Evolutionary conservation across 2,329 filamentous ascomycete genomes (phyloP).

Genomic region (Xylariaceae sp.): DNA sequence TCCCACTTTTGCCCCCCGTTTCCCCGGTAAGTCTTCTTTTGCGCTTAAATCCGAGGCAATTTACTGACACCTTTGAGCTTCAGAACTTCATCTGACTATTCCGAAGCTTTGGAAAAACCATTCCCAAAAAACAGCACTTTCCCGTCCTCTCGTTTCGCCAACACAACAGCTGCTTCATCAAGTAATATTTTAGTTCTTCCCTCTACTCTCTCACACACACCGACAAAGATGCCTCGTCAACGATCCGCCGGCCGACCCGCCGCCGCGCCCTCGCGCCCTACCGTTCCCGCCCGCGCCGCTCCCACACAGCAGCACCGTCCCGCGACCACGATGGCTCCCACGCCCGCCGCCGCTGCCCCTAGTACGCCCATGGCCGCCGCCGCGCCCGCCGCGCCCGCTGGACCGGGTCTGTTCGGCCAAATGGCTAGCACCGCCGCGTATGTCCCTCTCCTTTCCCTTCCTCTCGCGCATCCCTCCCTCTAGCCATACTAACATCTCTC

Average conservation of each 20-base stretch:
- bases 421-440: conserved; percentile 97
- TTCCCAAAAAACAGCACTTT: background rate
- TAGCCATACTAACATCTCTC: conserved; percentile 21
- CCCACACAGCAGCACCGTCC: conserved; percentile 59
- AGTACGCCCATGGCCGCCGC: too few relatives aligned
- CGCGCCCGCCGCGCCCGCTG: conserved; percentile 54
- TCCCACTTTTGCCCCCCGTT: background rate
- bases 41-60: conserved; percentile 1
- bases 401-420: conserved; percentile 86
- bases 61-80: background rate
- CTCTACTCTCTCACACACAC: conserved; percentile 1
- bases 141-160: background rate
- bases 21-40: background rate
- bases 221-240: conserved; percentile 67
- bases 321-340: conserved; percentile 60
- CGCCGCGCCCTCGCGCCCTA: conserved; percentile 51
- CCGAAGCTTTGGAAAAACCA: background rate
- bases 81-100: conserved; percentile 3
- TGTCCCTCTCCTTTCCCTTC: conserved; percentile 1
- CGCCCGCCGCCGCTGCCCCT: conserved; percentile 40
- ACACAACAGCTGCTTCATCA: too few relatives aligned
- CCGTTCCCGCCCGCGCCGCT: conserved; percentile 50
- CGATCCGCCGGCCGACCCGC: conserved; percentile 54
- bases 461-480: conserved; percentile 1
- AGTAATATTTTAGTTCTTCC: conserved; percentile 1